Evolutionary conservation across 257 asterid genomes (phyloP), one percentile per base, ranked within the genome.

Genomic region (Solanum sitiens): DNA sequence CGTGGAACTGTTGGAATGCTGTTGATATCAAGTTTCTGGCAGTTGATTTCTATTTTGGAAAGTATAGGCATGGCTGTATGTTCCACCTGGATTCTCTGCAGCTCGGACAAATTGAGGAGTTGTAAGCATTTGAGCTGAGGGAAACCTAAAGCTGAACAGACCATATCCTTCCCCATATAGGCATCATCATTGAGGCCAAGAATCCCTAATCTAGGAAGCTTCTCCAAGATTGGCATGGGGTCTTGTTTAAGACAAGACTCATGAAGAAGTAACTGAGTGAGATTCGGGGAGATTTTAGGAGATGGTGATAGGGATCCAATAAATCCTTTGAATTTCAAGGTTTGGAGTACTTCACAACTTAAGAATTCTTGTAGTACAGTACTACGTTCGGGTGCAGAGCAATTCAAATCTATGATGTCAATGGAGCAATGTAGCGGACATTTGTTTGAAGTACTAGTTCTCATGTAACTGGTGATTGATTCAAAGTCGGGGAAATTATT

Each of bases 21-120:
- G 20, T 86, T n/a, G 32, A 4, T n/a, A 63, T 11, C 72, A 23
- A 92, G 88, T 82, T 88, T 77, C 3, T 23, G 87, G 72, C 92
- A 87, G 21, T 84, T 90, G 63, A 92, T 85, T 20, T 88, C 90
- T 35, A 91, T n/a, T 33, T 91, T 67, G 25, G 87, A 86, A 77
- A 92, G 92, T 71, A 65, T 88, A 3, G 93, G 93, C 93, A 91
- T 87, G 45, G 90, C 94, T 9, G 90, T 92, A 86, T 45, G 80
- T 0, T 23, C 90, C 18, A 92, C 87, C 88, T 90, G 88, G 90
- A 90, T 73, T 15, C 15, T 86, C 88, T 87, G 80, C 90, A 91
- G 86, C 85, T 72, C 68, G 2, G 87, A 35, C 87, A 92, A 89
- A 50, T 87, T 83, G 90, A 93, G 89, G 75, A 91, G 83, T 65